These are phyloP conservation scores for Mortierella sp. DNA, from an alignment of 371 early-diverging fungal genomes.

Conservation along the genomic window DNA sequence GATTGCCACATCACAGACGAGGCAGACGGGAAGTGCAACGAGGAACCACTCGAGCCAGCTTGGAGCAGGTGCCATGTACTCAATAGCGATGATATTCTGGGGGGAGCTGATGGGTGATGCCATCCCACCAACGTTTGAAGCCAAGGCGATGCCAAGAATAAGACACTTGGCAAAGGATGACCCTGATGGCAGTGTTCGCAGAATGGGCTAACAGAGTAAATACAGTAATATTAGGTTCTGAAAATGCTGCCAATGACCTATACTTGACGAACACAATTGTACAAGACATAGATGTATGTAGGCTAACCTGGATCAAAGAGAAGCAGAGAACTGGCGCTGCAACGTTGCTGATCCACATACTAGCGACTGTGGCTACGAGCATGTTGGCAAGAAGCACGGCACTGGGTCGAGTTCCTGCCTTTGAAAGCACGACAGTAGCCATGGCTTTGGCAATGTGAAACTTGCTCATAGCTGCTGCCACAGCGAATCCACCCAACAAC, in stretches of 20 bases:
- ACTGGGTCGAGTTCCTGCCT: slow-evolving; percentile 88
- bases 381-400: slow-evolving; percentile 91
- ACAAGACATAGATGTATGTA: too few species aligned
- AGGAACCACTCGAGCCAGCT: too few species aligned
- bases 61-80: too few species aligned
- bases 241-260: too few species aligned
- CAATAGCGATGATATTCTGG: too few species aligned
- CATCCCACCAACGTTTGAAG: too few species aligned
- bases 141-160: too few species aligned
- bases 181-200: too few species aligned
- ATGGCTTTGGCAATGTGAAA: slow-evolving; percentile 92
- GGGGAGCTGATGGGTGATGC: slow-evolving; percentile 83
- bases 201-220: too few species aligned
- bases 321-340: slow-evolving; percentile 98
- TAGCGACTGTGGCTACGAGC: slow-evolving; percentile 93
- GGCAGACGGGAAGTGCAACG: slow-evolving; percentile 71
- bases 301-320: slow-evolving; percentile 87
- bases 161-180: too few species aligned
- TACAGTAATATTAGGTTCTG: too few species aligned
- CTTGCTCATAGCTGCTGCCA: slow-evolving; percentile 93
- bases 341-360: slow-evolving; percentile 98
- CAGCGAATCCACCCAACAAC: slow-evolving; percentile 93
- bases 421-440: slow-evolving; percentile 88
- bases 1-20: slow-evolving; percentile 76
- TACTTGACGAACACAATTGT: not conserved